Evolutionary conservation across 179 eudicot species (phyloP).

Genomic region (Dionaea muscipula): DNA sequence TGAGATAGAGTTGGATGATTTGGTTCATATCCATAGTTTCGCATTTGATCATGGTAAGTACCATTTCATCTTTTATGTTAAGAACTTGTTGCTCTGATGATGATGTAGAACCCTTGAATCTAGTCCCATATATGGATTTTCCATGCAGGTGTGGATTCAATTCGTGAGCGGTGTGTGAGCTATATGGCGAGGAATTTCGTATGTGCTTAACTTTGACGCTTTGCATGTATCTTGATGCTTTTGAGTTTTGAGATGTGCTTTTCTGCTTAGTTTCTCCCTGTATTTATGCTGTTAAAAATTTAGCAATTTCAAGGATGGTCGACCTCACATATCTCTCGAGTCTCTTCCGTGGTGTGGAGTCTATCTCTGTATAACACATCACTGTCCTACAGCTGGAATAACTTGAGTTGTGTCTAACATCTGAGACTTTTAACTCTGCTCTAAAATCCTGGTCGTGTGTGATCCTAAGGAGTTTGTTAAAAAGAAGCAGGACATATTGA

Average conservation of each 20-base stretch:
- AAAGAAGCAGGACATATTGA: too few relatives aligned
- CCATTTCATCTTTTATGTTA: conserved; percentile 2
- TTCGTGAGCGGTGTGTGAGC: conserved; percentile 45
- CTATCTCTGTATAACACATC: too few relatives aligned
- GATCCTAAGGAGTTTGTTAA: too few relatives aligned
- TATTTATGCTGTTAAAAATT: too few relatives aligned
- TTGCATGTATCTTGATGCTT: not conserved
- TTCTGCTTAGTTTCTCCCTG: not conserved
- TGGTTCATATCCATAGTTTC: conserved; percentile 46
- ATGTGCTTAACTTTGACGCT: conserved; percentile 23
- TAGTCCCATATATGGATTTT: conserved; percentile 22
- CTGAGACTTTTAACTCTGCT: too few relatives aligned
- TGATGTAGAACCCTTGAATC: conserved; percentile 10
- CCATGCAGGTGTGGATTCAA: conserved; percentile 59
- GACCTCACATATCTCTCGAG: too few relatives aligned
- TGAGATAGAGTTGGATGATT: conserved; percentile 29
- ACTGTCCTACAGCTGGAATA: too few relatives aligned
- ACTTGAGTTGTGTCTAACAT: too few relatives aligned
- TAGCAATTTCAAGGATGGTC: too few relatives aligned
- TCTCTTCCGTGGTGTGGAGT: too few relatives aligned
- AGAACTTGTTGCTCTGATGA: not conserved
- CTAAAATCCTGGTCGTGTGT: too few relatives aligned
- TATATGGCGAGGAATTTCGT: conserved; percentile 82
- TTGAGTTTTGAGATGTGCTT: not conserved
- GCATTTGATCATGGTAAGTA: conserved; percentile 48